Conservation (phyloP, 1,284 basidiomycete genomes). For the Retiboletus flavoniger region DNA sequence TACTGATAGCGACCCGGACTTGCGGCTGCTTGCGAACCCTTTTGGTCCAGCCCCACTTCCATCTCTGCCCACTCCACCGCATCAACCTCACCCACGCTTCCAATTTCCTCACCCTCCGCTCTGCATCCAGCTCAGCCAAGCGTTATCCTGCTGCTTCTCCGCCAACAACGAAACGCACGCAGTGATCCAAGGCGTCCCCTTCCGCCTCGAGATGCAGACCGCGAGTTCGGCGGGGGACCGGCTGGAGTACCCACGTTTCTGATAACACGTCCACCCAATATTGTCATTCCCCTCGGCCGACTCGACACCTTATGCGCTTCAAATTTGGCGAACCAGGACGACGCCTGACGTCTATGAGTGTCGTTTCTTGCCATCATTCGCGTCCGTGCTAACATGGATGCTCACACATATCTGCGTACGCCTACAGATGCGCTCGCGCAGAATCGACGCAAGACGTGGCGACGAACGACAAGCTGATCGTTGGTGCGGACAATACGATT, state of each 20-base stretch:
- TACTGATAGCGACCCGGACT: slow-evolving; percentile 64
- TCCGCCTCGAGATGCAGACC: slow-evolving; percentile 78
- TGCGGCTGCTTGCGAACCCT: slow-evolving; percentile 75
- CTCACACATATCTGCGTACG: too few species aligned
- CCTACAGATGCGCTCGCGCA: too few species aligned
- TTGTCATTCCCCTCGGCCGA: slow-evolving; percentile 71
- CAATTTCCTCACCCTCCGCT: slow-evolving; percentile 70
- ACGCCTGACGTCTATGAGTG: slow-evolving; percentile 69
- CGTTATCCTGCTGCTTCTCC: slow-evolving; percentile 74
- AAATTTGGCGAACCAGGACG: slow-evolving; percentile 81
- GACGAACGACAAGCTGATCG: slow-evolving; percentile 74
- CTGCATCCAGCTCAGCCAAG: slow-evolving; percentile 81
- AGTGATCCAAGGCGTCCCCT: slow-evolving; percentile 55
- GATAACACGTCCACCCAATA: slow-evolving; percentile 57
- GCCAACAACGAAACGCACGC: slow-evolving; percentile 73
- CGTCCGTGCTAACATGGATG: too few species aligned
- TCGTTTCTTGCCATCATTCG: too few species aligned
- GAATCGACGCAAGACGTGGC: slow-evolving; percentile 82
- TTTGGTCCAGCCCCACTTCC: slow-evolving; percentile 77
- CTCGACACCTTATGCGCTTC: slow-evolving; percentile 80
- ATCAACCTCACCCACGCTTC: slow-evolving; percentile 68
- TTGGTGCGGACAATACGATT: slow-evolving; percentile 64
- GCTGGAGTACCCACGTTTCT: slow-evolving; percentile 46
- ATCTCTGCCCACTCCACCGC: slow-evolving; percentile 76
- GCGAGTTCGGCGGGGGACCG: slow-evolving; percentile 47